Evolutionary conservation across 768 basidiomycete genomes (phyloP).

Genomic region (Trametes villosa): DNA sequence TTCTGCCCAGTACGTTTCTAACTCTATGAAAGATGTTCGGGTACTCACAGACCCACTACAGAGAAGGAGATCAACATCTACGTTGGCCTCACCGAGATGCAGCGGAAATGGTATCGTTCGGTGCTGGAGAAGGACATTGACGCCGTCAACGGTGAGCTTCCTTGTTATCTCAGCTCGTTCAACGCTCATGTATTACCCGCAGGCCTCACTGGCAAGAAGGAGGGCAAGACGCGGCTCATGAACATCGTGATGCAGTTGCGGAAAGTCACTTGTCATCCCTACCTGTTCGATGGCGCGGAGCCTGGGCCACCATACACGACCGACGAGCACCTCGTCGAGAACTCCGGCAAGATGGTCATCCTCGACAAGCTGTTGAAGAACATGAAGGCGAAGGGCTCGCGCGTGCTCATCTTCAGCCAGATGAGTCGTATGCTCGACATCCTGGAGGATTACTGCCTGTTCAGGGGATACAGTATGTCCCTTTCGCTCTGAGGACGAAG

Average conservation of each 20-base stretch:
- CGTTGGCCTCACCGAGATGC: constrained; percentile 96
- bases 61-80: constrained; percentile 99
- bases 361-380: constrained; percentile 88
- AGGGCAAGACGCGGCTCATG: constrained; percentile 96
- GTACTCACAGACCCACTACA: constrained; percentile 31
- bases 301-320: constrained; percentile 99
- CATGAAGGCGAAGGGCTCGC: constrained; percentile 92
- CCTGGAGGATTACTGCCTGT: constrained; percentile 95
- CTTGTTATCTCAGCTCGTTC: background rate
- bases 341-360: constrained; percentile 97
- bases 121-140: constrained; percentile 98
- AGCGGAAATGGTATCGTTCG: constrained; percentile 96
- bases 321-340: constrained; percentile 93
- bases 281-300: constrained; percentile 95
- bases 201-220: constrained; percentile 96
- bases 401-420: constrained; percentile 96
- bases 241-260: constrained; percentile 99
- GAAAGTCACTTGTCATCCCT: constrained; percentile 90
- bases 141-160: constrained; percentile 83
- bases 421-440: constrained; percentile 99
- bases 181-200: background rate
- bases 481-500: background rate
- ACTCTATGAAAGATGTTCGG: background rate
- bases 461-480: constrained; percentile 80
- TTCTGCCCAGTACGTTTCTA: constrained; percentile 75